phyloP scores from a whole-genome alignment of 805 yeast species.

The Metschnikowia proteae region DNA sequence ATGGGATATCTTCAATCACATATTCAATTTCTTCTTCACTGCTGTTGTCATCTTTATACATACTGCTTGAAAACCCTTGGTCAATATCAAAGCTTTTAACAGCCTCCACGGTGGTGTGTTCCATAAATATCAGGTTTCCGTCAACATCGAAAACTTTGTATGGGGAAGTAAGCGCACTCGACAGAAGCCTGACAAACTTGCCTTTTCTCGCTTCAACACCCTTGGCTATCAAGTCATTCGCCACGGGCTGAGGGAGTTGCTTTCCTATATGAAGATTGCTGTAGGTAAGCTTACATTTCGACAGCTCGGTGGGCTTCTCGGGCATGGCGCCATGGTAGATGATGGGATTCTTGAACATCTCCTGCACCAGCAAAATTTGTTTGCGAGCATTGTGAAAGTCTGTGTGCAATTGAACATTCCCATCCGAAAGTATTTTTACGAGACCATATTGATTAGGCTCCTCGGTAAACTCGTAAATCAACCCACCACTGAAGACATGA shows the following conservation, averaged over 20 bases:
- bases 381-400: slow-evolving; percentile 52
- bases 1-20: not conserved
- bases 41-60: slow-evolving; percentile 33
- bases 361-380: slow-evolving; percentile 40
- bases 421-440: slow-evolving; percentile 46
- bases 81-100: slow-evolving; percentile 17
- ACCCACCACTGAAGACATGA: slow-evolving; percentile 76
- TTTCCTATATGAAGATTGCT: slow-evolving; percentile 36
- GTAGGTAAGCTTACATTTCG: slow-evolving; percentile 32
- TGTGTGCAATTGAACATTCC: slow-evolving; percentile 39
- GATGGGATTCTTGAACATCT: slow-evolving; percentile 18
- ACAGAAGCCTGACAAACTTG: slow-evolving; percentile 42
- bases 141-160: slow-evolving; percentile 41
- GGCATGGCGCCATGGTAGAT: slow-evolving; percentile 18
- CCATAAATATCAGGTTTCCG: slow-evolving; percentile 34
- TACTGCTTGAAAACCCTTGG: slow-evolving; percentile 35
- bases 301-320: slow-evolving; percentile 8
- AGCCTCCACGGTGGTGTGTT: slow-evolving; percentile 22
- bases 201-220: slow-evolving; percentile 53
- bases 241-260: slow-evolving; percentile 45
- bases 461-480: slow-evolving; percentile 76
- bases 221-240: slow-evolving; percentile 40
- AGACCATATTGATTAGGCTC: slow-evolving; percentile 79
- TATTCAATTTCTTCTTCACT: not conserved
- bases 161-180: slow-evolving; percentile 40